A percentile compares a stretch with the other conserved stretches of the same genome.
These are phyloP conservation scores for Kodamaea ohmeri DNA, from an alignment of 1,139 yeast genomes.

Conservation along the genomic window DNA sequence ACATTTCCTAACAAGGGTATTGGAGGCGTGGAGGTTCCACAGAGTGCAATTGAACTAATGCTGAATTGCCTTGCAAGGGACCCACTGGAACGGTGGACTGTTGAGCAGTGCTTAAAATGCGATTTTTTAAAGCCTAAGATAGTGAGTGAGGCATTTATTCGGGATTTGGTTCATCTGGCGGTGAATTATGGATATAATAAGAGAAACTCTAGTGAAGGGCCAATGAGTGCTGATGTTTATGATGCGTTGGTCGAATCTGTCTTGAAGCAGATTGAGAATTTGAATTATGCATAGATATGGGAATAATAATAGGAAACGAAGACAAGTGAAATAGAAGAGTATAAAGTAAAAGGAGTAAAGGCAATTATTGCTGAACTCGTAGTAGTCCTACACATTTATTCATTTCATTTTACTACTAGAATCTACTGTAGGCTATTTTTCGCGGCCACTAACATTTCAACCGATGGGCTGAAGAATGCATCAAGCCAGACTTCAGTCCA, in stretches of 20 bases:
- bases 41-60: conserved; percentile 68
- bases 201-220: conserved; percentile 33
- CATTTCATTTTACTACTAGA: neutral
- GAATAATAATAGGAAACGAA: neutral
- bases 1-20: conserved; percentile 61
- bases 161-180: conserved; percentile 74
- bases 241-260: conserved; percentile 44
- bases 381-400: neutral
- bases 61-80: conserved; percentile 70
- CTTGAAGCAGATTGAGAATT: conserved; percentile 38
- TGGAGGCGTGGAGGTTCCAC: conserved; percentile 65
- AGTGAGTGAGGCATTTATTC: conserved; percentile 63
- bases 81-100: conserved; percentile 67
- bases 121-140: conserved; percentile 73
- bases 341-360: neutral
- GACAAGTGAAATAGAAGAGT: neutral
- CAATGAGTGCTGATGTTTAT: conserved; percentile 38
- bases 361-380: no score
- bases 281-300: conserved; percentile 24
- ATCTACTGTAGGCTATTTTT: neutral
- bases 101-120: conserved; percentile 53
- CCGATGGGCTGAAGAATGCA: neutral
- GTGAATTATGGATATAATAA: conserved; percentile 60
- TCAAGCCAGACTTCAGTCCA: no score
- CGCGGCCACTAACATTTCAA: no score